Evolutionary conservation across 306 rosid genomes (phyloP).

Genomic region (Potentilla sterilis): DNA sequence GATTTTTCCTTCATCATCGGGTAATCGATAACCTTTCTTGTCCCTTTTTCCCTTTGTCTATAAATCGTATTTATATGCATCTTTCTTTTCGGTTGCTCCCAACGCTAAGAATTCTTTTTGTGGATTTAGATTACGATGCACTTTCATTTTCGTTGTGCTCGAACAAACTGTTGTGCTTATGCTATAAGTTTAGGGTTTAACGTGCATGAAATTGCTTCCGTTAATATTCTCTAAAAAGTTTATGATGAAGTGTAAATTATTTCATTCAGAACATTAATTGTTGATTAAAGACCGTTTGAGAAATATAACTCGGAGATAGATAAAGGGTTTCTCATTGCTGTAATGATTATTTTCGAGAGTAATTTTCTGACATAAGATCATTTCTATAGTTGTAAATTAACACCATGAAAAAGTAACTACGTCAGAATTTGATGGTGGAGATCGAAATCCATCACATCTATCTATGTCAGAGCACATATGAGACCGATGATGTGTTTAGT

Average conservation of each 20-base stretch:
- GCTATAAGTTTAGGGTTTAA: too few relatives aligned
- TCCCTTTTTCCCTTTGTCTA: background rate
- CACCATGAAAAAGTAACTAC: background rate
- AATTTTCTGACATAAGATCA: too few relatives aligned
- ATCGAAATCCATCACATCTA: background rate
- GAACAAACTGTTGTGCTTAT: background rate
- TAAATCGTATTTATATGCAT: background rate
- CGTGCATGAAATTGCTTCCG: too few relatives aligned
- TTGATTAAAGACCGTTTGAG: too few relatives aligned
- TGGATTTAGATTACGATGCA: background rate
- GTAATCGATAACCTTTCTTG: conserved; percentile 5
- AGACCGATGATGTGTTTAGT: background rate
- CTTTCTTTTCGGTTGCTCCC: background rate
- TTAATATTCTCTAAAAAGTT: too few relatives aligned
- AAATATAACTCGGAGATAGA: too few relatives aligned
- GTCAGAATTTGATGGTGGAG: background rate
- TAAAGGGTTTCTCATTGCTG: too few relatives aligned
- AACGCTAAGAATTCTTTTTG: background rate
- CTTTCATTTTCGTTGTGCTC: background rate
- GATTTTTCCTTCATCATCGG: background rate
- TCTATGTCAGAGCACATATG: background rate
- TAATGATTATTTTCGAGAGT: too few relatives aligned
- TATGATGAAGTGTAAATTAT: too few relatives aligned
- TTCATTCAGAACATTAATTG: too few relatives aligned
- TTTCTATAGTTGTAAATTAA: too few relatives aligned